Percentiles rank a stretch among this genome's conserved stretches.
Evolutionary conservation across 768 basidiomycete species (phyloP).

Genomic region (Suillus lakei): DNA sequence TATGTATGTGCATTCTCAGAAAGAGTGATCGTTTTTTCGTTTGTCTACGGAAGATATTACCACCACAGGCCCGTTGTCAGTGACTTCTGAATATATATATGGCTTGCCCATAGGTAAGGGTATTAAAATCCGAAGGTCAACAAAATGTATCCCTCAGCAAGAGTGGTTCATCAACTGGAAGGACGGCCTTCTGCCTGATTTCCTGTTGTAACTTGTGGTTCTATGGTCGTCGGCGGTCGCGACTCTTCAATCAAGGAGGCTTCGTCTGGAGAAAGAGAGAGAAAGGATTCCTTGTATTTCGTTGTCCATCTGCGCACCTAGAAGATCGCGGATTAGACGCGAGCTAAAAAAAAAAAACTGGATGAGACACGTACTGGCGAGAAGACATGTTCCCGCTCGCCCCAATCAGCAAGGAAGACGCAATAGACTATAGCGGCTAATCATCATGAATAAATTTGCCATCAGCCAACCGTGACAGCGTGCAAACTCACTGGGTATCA

Average conservation of each 20-base stretch:
- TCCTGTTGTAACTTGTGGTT: background rate
- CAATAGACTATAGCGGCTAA: slow-evolving; percentile 60
- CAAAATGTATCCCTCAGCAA: background rate
- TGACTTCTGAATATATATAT: background rate
- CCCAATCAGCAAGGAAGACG: slow-evolving; percentile 68
- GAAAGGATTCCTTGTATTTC: slow-evolving; percentile 53
- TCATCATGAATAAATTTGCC: slow-evolving; percentile 3
- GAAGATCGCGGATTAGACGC: slow-evolving; percentile 3
- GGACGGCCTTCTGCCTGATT: background rate
- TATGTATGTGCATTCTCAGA: background rate
- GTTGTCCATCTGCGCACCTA: slow-evolving; percentile 66
- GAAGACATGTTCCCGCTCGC: slow-evolving; percentile 74
- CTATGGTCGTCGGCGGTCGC: background rate
- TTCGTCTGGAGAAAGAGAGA: slow-evolving; percentile 65
- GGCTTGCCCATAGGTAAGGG: too few relatives aligned
- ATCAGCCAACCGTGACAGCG: background rate
- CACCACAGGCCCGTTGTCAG: background rate
- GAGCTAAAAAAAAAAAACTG: background rate
- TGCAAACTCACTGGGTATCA: slow-evolving; percentile 56
- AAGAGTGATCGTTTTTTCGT: background rate
- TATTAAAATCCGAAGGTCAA: background rate
- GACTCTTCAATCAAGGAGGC: slow-evolving; percentile 25
- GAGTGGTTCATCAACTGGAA: background rate
- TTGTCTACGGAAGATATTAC: background rate
- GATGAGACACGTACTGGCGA: slow-evolving; percentile 53